Conservation (phyloP, 768 basidiomycete genomes). For the Lactarius tabidus region DNA sequence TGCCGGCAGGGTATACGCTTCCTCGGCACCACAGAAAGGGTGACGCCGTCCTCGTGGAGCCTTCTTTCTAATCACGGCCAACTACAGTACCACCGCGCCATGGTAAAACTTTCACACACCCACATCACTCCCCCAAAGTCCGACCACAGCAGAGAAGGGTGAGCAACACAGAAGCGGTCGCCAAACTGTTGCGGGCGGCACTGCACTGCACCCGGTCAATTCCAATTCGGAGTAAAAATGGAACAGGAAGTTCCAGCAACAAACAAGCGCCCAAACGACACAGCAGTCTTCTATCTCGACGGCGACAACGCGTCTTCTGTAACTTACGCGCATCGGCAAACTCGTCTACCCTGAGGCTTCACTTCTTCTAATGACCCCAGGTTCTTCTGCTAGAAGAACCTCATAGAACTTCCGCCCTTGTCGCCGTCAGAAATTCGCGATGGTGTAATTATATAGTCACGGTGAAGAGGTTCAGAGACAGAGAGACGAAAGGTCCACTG, state of each 20-base stretch:
- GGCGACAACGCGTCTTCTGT: background rate
- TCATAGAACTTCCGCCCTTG: background rate
- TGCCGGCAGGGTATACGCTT: conserved; percentile 9
- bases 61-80: conserved; percentile 13
- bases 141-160: conserved; percentile 3
- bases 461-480: background rate
- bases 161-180: background rate
- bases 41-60: conserved; percentile 10
- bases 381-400: too few relatives aligned
- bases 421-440: background rate
- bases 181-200: conserved; percentile 7
- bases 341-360: background rate
- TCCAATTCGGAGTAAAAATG: background rate
- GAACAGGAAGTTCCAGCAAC: background rate
- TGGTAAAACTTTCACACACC: conserved; percentile 1
- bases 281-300: background rate
- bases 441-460: too few relatives aligned
- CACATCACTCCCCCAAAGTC: conserved; percentile 5
- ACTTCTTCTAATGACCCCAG: background rate
- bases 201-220: background rate
- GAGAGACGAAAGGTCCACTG: background rate
- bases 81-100: background rate
- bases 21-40: background rate
- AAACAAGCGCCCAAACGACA: background rate
- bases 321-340: background rate